Evolutionary conservation across 345 rosid genomes (phyloP), one percentile per base, ranked within the genome.

Genomic region (Murraya koenigii): DNA sequence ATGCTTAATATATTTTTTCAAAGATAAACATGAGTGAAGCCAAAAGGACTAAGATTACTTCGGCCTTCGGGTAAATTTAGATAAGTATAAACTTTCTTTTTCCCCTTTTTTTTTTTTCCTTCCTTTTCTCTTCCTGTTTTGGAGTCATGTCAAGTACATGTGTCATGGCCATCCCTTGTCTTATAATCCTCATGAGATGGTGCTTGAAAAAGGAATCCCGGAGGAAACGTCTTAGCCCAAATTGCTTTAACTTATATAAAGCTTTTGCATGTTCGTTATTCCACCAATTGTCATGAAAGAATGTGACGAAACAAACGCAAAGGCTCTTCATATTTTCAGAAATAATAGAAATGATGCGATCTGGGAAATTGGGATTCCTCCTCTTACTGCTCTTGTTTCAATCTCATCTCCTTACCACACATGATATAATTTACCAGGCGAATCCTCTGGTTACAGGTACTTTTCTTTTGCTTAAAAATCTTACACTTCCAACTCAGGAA

Each of bases 331-430:
- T 23, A 47, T 2, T n/a, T 28, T 47, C 1, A 47, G 35, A 67
- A 39, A n/a, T 66, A 32, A 54, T 19, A 22, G 28, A 25, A 7
- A 81, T 78, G 84, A 81, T 82, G 84, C 77, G 39, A 30, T 58
- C 41, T 65, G 35, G 17, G 47, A 74, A 55, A 25, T 1, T 62
- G 10, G 30, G 74, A 22, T 41, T 66, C 5, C 23, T 65, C 44
- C n/a, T 75, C 35, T 62, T 41, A 13, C 11, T 71, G 36, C 19
- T 81, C 41, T 74, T 38, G n/a, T 9, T 77, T 4, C 78, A 49
- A 17, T 56, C 69, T 74, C 84, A 2, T 62, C 77, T 65, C 22
- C 75, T 59, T 76, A 69, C 38, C 66, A 26, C 66, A 11, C 59
- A 20, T 71, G 25, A 56, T 6, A 14, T 28, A 69, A 23, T 3